Evolutionary conservation across 2,329 filamentous ascomycete species (phyloP), one percentile per base, ranked within the genome.

Genomic region (Ascochyta fabae): DNA sequence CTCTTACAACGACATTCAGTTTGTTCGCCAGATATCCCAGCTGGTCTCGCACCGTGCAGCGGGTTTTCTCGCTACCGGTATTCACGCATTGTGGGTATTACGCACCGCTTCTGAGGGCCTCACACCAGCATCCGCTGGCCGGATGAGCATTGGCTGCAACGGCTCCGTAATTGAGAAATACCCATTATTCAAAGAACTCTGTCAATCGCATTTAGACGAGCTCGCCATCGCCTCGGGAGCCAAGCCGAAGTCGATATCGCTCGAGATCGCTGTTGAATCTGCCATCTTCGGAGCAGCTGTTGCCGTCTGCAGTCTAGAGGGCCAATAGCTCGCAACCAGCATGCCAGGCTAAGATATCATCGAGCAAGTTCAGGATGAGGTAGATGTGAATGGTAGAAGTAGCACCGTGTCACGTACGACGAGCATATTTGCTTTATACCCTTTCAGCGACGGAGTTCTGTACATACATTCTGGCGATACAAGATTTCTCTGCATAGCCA

Each of bases 131-230:
- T 62, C 67, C 16, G 71, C 70, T 7, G 76, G 70, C 22, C 72
- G 70, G 56, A 72, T 80, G 48, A 78, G 78, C 36, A 79, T 94
- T n/a, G 88, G 88, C 3, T 93, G 88, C 75, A 92, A 91, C 68
- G 90, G 90, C 40, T 89, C 87, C 26, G 89, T 94, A 45, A 87
- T 93, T 47, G 89, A 93, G 75, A 87, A 88, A 65, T 94, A 93
- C 68, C 89, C 90, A 0, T 78, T 80, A 7, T 94, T 92, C 72
- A 79, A 83, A 22, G 75, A 74, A 29, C 80, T 78, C 38, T 88
- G 87, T 66, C 89, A 93, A 71, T 70, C 70, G 6, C 86, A 86
- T 63, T 76, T 93, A 42, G 80, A 91, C 65, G 77, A 80, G 35
- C 77, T 93, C 8, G 81, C 65, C 44, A 75, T 61, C 53, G 70